phyloP scores from a whole-genome alignment of 2,329 filamentous ascomycete species.

The Pestalotiopsis sp. region DNA sequence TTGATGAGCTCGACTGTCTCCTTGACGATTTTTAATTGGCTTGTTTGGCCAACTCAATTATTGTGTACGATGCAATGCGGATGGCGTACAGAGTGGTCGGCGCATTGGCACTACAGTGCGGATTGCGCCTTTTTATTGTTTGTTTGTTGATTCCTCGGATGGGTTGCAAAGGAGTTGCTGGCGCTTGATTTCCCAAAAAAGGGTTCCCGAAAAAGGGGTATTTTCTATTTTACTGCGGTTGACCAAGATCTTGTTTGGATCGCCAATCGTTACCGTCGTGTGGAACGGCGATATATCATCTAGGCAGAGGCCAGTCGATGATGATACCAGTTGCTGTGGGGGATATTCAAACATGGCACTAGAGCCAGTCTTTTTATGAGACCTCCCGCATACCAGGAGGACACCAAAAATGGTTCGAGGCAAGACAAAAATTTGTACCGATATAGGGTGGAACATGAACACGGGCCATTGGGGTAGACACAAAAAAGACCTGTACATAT shows the following conservation, averaged over 20 bases:
- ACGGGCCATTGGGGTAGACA: not conserved
- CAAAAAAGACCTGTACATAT: slow-evolving; percentile 19
- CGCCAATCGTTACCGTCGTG: not conserved
- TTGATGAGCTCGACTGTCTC: slow-evolving; percentile 90
- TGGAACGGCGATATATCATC: not conserved
- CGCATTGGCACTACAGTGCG: not conserved
- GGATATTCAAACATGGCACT: not conserved
- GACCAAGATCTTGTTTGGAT: not conserved
- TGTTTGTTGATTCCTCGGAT: not conserved
- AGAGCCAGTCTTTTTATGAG: not conserved
- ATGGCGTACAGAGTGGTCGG: not conserved
- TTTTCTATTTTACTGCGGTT: slow-evolving; percentile 1
- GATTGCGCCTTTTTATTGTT: not conserved
- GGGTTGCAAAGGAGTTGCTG: slow-evolving; percentile 12
- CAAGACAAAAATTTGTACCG: slow-evolving; percentile 15
- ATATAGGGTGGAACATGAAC: not conserved
- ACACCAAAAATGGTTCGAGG: not conserved
- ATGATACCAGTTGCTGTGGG: not conserved
- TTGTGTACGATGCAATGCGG: slow-evolving; percentile 10
- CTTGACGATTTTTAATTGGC: slow-evolving; percentile 69
- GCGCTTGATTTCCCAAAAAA: not conserved
- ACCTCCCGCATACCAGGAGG: not conserved
- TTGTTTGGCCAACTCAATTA: not conserved
- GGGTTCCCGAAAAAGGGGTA: not conserved
- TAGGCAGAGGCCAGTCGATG: not conserved